Evolutionary conservation across 1,284 basidiomycete genomes (phyloP).

Genomic region (Tilletia caries): DNA sequence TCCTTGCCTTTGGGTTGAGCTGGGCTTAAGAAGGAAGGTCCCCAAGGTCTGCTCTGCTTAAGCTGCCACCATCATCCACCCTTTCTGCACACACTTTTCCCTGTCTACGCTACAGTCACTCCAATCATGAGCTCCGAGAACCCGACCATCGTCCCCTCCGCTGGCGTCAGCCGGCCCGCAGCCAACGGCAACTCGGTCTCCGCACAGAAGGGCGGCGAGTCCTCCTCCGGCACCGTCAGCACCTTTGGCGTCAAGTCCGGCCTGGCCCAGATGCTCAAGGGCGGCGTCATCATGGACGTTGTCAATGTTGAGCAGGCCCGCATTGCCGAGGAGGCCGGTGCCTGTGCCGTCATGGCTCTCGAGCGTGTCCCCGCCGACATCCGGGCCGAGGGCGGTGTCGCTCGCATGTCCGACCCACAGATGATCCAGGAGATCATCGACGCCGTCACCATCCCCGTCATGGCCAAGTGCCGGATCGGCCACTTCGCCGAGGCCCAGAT

Average conservation of each 20-base stretch:
- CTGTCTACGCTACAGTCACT: not conserved
- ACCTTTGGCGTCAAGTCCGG: constrained; percentile 86
- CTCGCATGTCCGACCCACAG: constrained; percentile 66
- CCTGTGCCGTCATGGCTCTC: constrained; percentile 85
- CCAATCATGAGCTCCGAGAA: constrained; percentile 50
- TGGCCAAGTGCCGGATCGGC: constrained; percentile 86
- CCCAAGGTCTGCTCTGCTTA: too few species aligned
- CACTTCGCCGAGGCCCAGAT: constrained; percentile 79
- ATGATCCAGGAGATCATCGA: constrained; percentile 97
- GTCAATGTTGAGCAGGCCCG: constrained; percentile 82
- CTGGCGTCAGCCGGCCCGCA: constrained; percentile 29
- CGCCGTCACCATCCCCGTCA: constrained; percentile 42
- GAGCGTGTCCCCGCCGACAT: constrained; percentile 97
- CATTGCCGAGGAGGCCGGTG: constrained; percentile 95
- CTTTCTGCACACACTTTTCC: not conserved
- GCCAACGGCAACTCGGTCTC: constrained; percentile 62
- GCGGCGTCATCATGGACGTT: constrained; percentile 56
- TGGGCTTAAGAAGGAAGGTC: too few species aligned
- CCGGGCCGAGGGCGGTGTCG: constrained; percentile 51
- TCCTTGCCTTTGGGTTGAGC: too few species aligned
- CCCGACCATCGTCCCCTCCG: constrained; percentile 47
- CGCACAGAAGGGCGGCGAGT: constrained; percentile 57
- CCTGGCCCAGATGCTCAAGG: constrained; percentile 56
- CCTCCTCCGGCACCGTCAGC: constrained; percentile 66
- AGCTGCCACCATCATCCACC: constrained; percentile 4